These are phyloP conservation scores for Thraustochytrium striatum DNA, from an alignment of 352 stramenopile species.

Conservation along the genomic window DNA sequence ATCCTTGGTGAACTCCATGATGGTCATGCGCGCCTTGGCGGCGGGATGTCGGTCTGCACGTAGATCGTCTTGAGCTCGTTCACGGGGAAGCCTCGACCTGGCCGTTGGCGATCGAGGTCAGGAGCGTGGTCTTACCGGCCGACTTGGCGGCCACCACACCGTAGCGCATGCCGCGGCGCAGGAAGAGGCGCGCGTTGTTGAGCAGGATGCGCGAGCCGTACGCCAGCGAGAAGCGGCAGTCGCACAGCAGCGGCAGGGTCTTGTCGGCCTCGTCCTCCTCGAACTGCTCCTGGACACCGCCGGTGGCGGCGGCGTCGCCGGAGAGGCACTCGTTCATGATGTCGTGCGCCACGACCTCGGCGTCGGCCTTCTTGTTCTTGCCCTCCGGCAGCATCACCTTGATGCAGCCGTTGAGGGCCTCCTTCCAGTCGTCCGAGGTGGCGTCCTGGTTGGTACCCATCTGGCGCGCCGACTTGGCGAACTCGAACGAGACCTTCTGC, in stretches of 20 bases:
- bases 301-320: slow-evolving; percentile 38
- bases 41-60: slow-evolving; percentile 90
- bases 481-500: slow-evolving; percentile 46
- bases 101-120: slow-evolving; percentile 85
- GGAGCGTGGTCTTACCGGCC: slow-evolving; percentile 90
- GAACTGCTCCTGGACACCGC: slow-evolving; percentile 61
- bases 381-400: slow-evolving; percentile 39
- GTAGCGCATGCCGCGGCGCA: slow-evolving; percentile 76
- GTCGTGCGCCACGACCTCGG: slow-evolving; percentile 10
- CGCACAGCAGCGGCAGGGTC: slow-evolving; percentile 93
- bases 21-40: slow-evolving; percentile 75
- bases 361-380: slow-evolving; percentile 49
- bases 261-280: slow-evolving; percentile 95
- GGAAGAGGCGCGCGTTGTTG: slow-evolving; percentile 66
- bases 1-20: slow-evolving; percentile 84
- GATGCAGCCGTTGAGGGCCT: slow-evolving; percentile 76
- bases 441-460: slow-evolving; percentile 61
- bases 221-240: slow-evolving; percentile 97
- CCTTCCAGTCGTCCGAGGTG: slow-evolving; percentile 69
- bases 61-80: slow-evolving; percentile 88
- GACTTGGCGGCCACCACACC: slow-evolving; percentile 92
- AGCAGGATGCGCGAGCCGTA: slow-evolving; percentile 77
- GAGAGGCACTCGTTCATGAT: slow-evolving; percentile 6
- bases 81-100: slow-evolving; percentile 84
- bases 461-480: not conserved